Conservation (phyloP, 2,329 filamentous ascomycete genomes). For the Fusarium torulosum region DNA sequence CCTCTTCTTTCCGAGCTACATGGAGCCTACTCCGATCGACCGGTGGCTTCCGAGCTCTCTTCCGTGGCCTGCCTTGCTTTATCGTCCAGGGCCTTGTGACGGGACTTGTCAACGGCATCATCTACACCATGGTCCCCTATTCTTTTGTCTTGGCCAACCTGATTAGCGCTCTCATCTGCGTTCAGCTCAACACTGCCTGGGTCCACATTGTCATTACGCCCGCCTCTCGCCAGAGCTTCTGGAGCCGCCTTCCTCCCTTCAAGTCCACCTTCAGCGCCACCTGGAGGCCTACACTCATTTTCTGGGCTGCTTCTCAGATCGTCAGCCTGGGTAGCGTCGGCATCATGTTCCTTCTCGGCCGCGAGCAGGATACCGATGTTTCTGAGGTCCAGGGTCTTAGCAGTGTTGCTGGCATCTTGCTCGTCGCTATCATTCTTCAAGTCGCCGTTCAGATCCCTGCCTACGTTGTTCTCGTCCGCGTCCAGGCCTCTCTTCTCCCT, state of each 20-base stretch:
- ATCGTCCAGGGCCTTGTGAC: slow-evolving; percentile 56
- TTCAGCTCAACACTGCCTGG: slow-evolving; percentile 81
- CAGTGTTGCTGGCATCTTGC: slow-evolving; percentile 61
- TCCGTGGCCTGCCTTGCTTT: slow-evolving; percentile 74
- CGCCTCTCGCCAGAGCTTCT: slow-evolving; percentile 73
- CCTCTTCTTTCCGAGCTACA: slow-evolving; percentile 64
- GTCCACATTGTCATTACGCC: slow-evolving; percentile 86
- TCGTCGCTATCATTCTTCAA: slow-evolving; percentile 63
- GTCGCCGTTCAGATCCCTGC: slow-evolving; percentile 80
- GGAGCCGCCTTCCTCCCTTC: slow-evolving; percentile 75
- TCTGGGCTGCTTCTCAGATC: slow-evolving; percentile 70
- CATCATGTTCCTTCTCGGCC: slow-evolving; percentile 59
- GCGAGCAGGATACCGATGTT: slow-evolving; percentile 55
- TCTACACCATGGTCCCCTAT: slow-evolving; percentile 58
- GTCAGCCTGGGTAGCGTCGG: slow-evolving; percentile 60
- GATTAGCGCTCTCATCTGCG: slow-evolving; percentile 65
- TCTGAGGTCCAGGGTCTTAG: slow-evolving; percentile 50
- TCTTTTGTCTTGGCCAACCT: slow-evolving; percentile 61
- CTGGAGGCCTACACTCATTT: slow-evolving; percentile 72
- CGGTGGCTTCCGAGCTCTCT: slow-evolving; percentile 73
- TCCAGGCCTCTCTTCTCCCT: slow-evolving; percentile 88
- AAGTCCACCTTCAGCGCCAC: slow-evolving; percentile 75
- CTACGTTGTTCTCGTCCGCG: slow-evolving; percentile 80
- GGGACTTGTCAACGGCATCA: slow-evolving; percentile 60
- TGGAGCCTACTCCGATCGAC: slow-evolving; percentile 69